Conservation (phyloP, 495 filamentous ascomycete species). For the Saxispiralis lemnorum region DNA sequence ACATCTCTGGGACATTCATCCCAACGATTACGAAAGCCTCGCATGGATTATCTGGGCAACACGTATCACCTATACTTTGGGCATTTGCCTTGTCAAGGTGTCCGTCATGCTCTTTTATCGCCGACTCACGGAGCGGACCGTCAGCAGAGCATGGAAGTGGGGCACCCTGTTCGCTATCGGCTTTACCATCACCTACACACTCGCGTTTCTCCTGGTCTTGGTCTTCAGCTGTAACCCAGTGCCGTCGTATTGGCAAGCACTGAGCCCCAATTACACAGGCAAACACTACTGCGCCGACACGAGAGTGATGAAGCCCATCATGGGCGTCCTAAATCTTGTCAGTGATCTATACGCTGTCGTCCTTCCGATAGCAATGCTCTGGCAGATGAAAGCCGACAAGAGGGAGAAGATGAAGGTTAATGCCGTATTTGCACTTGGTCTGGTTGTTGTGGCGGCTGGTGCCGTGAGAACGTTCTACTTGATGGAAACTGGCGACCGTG, state of each 20-base stretch:
- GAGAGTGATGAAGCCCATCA: constrained; percentile 9
- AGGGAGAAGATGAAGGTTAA: constrained; percentile 6
- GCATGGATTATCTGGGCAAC: constrained; percentile 15
- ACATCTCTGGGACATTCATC: constrained; percentile 19
- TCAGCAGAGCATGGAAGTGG: constrained; percentile 7
- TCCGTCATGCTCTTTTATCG: constrained; percentile 20
- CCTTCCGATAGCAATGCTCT: constrained; percentile 15
- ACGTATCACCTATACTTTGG: constrained; percentile 16
- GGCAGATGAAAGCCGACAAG: constrained; percentile 7
- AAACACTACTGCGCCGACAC: constrained; percentile 14
- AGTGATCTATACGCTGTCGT: constrained; percentile 20
- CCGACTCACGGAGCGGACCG: constrained; percentile 15
- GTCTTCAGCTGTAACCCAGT: constrained; percentile 17
- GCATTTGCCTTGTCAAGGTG: constrained; percentile 17
- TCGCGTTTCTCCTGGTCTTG: constrained; percentile 13
- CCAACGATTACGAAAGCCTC: constrained; percentile 1
- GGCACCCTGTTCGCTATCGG: constrained; percentile 12
- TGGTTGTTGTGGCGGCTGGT: constrained; percentile 7
- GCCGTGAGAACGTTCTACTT: constrained; percentile 12
- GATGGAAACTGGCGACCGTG: background rate
- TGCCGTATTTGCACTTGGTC: constrained; percentile 7
- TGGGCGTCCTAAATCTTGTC: constrained; percentile 11
- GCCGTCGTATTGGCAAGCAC: constrained; percentile 17
- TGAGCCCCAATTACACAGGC: constrained; percentile 2
- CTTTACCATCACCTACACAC: constrained; percentile 11